These are phyloP conservation scores for Aspergillus nomiae DNA, from an alignment of 2,329 filamentous ascomycete genomes.

Conservation along the genomic window DNA sequence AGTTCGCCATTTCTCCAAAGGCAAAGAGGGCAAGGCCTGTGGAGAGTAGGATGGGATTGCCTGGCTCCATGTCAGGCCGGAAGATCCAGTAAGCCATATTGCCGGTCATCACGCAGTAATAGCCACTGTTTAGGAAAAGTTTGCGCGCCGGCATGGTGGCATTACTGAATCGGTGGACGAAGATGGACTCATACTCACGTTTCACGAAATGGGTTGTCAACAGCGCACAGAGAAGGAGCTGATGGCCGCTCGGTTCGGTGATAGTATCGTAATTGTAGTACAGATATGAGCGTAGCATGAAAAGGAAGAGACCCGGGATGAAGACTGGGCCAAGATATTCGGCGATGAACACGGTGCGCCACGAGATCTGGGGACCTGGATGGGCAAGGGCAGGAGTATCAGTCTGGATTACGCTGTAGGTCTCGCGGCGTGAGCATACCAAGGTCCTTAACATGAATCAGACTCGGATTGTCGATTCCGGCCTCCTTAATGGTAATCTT, in stretches of 20 bases:
- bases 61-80: constrained; percentile 69
- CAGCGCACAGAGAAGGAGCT: constrained; percentile 73
- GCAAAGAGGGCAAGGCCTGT: constrained; percentile 72
- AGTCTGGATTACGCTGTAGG: not conserved
- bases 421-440: constrained; percentile 55
- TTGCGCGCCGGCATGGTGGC: constrained; percentile 93
- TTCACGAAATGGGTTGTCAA: constrained; percentile 86
- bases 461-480: constrained; percentile 60
- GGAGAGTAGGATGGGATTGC: constrained; percentile 59
- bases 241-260: constrained; percentile 61
- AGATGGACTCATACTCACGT: constrained; percentile 91
- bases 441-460: constrained; percentile 89
- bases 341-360: constrained; percentile 91
- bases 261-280: constrained; percentile 58
- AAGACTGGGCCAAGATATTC: constrained; percentile 92
- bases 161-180: constrained; percentile 91
- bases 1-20: constrained; percentile 79
- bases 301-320: constrained; percentile 76
- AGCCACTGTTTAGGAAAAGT: constrained; percentile 91
- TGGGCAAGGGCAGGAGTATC: not conserved
- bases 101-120: constrained; percentile 87
- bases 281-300: constrained; percentile 69
- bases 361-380: constrained; percentile 81
- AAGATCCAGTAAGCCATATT: constrained; percentile 86
- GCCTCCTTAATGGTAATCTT: constrained; percentile 56